These are phyloP conservation scores for Aspergillus ibericus DNA, from an alignment of 2,329 filamentous ascomycete species.

Conservation along the genomic window DNA sequence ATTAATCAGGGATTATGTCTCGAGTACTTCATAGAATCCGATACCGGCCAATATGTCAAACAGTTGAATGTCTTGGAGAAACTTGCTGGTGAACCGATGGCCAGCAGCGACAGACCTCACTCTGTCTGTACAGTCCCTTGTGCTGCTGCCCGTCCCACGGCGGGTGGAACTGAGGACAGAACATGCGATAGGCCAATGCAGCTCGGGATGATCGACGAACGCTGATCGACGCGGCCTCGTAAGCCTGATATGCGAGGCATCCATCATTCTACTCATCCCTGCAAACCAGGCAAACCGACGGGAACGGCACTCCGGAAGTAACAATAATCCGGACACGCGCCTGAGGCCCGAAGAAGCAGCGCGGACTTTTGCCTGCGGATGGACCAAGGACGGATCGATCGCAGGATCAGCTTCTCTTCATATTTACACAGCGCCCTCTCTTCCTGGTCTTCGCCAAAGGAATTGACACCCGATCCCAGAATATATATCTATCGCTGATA, in stretches of 20 bases:
- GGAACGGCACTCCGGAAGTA: slow-evolving; percentile 7
- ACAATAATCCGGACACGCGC: slow-evolving; percentile 22
- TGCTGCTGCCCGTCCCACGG: neutral
- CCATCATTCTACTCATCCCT: neutral
- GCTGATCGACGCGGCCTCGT: neutral
- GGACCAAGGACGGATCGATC: slow-evolving; percentile 22
- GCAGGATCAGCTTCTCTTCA: slow-evolving; percentile 20
- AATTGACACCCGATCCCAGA: slow-evolving; percentile 14
- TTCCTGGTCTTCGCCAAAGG: slow-evolving; percentile 16
- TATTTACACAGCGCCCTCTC: slow-evolving; percentile 10
- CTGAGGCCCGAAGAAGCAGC: slow-evolving; percentile 22
- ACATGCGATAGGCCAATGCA: neutral
- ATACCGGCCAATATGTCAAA: no score
- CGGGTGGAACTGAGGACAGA: neutral
- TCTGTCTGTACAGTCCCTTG: neutral
- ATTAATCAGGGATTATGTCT: no score
- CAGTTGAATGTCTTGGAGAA: no score
- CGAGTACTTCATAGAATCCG: no score
- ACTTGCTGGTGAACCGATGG: neutral
- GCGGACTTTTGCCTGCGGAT: slow-evolving; percentile 26
- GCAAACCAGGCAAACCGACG: slow-evolving; percentile 13
- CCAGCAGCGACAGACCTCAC: no score
- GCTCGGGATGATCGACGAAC: neutral
- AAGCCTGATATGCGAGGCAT: neutral
- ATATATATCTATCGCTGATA: slow-evolving; percentile 13